Evolutionary conservation across 2,329 filamentous ascomycete species (phyloP), one percentile per base, ranked within the genome.

Genomic region (Pseudogymnoascus sp.): DNA sequence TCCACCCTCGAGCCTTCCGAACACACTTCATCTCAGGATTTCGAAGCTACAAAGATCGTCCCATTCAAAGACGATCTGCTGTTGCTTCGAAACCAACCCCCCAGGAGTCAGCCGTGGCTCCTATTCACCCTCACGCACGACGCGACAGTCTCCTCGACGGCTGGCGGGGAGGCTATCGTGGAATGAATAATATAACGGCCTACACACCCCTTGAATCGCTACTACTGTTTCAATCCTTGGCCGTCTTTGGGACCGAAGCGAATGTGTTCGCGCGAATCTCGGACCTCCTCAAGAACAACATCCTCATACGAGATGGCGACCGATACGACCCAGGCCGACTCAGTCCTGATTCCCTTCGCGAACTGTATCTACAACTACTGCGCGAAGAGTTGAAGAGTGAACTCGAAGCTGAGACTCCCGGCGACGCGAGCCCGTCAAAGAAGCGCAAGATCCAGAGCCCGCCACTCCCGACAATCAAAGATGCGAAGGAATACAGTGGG

Each of bases 161-260:
- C 76, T 78, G 78, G 78, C 80, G 81, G 82, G 80, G 80, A 73
- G 79, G 78, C 73, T 76, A 75, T 73, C 74, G 79, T 79, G 81
- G 79, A 75, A 84, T 84, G 81, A 82, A 79, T 79, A 76, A 76
- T 72, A 75, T 77, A 76, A 81, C 85, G 73, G 80, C 82, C 72
- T 93, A 95, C 77, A 93, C 91, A 73, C 85, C 88, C 70, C 89
- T 96, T 80, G 92, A 96, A 82, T 89, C 88, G 73, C 83, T 96
- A 66, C 84, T 95, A 69, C 83, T 96, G 72, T 93, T 95, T 78
- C 90, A 93, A 77, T 88, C 87, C 66, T 82, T 96, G 68, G 82
- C 86, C 69, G 80, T 80, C 69, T 82, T 89, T 75, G 89, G 89
- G 72, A 79, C 86, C 68, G 83, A 86, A 68, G 78, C 85, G 62